phyloP scores from a whole-genome alignment of 2,329 filamentous ascomycete species.

The Clarireedia hainanense region DNA sequence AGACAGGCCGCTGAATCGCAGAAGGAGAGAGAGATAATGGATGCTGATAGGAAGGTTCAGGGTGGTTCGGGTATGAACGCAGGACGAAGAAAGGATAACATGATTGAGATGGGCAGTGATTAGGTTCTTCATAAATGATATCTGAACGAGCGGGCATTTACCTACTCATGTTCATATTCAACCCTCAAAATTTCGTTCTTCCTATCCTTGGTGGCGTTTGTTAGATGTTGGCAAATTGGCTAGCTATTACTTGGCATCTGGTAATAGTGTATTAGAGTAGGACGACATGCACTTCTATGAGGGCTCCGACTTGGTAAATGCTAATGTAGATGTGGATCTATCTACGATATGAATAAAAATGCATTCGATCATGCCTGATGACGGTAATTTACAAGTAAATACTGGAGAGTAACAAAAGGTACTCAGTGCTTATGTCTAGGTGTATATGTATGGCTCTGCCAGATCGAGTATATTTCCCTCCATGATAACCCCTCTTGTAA shows the following conservation, averaged over 20 bases:
- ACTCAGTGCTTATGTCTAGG: too few species aligned
- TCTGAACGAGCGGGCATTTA: background rate
- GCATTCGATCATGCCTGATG: slow-evolving; percentile 6
- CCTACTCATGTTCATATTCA: slow-evolving; percentile 3
- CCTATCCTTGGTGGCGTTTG: slow-evolving; percentile 20
- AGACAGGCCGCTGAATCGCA: slow-evolving; percentile 70
- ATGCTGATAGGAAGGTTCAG: slow-evolving; percentile 55
- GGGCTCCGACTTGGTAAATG: background rate
- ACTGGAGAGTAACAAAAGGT: slow-evolving; percentile 10
- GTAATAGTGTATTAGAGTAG: slow-evolving; percentile 18
- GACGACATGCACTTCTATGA: too few species aligned
- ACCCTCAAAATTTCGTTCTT: slow-evolving; percentile 13
- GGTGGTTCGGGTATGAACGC: slow-evolving; percentile 31
- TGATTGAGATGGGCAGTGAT: slow-evolving; percentile 31
- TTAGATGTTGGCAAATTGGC: slow-evolving; percentile 23
- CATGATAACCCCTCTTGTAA: slow-evolving; percentile 5
- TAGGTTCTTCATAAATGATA: slow-evolving; percentile 13
- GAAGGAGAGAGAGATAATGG: slow-evolving; percentile 69
- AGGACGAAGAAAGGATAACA: slow-evolving; percentile 37
- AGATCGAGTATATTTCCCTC: too few species aligned
- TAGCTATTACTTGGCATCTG: slow-evolving; percentile 25
- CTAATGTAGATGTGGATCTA: slow-evolving; percentile 8
- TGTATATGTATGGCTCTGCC: too few species aligned
- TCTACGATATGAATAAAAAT: background rate
- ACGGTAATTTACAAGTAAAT: background rate